Evolutionary conservation across 2,329 filamentous ascomycete species (phyloP).

Genomic region (Colletotrichum orbiculare): DNA sequence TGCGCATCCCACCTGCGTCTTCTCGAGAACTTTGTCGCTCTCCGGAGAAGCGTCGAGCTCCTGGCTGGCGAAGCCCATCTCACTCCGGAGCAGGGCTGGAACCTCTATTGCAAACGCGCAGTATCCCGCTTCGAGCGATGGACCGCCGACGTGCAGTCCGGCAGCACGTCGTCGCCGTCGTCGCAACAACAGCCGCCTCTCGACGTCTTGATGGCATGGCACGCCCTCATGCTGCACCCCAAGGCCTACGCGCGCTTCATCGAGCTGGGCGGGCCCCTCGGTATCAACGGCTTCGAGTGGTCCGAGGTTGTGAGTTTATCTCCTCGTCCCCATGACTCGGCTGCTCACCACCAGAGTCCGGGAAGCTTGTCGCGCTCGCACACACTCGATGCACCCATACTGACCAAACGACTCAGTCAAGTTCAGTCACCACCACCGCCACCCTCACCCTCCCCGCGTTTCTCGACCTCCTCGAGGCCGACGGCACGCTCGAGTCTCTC

Average conservation of each 20-base stretch:
- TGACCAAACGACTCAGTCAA: neutral
- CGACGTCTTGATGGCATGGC: slow-evolving; percentile 52
- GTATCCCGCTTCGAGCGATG: slow-evolving; percentile 41
- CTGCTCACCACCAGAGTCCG: neutral
- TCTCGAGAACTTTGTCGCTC: slow-evolving; percentile 65
- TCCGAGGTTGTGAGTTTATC: slow-evolving; percentile 22
- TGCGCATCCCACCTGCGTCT: slow-evolving; percentile 71
- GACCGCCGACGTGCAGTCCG: neutral
- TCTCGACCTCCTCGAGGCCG: slow-evolving; percentile 16
- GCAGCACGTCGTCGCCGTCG: neutral
- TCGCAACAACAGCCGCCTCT: slow-evolving; percentile 37
- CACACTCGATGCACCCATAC: neutral
- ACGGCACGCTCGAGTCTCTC: slow-evolving; percentile 10
- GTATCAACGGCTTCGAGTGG: slow-evolving; percentile 26
- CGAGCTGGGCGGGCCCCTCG: slow-evolving; percentile 24
- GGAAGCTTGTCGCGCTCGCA: neutral
- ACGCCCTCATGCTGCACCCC: slow-evolving; percentile 49
- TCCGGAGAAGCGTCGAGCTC: slow-evolving; percentile 50
- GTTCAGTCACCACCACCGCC: slow-evolving; percentile 5
- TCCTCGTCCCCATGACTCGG: neutral
- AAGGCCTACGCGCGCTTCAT: slow-evolving; percentile 28
- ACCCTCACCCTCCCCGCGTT: neutral
- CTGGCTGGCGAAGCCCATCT: slow-evolving; percentile 24
- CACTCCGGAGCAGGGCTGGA: slow-evolving; percentile 40
- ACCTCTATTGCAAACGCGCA: slow-evolving; percentile 42